A percentile compares a stretch with the other conserved stretches of the same genome.
Evolutionary conservation across 1,284 basidiomycete species (phyloP).

Genomic region (Ganoderma lingzhi): DNA sequence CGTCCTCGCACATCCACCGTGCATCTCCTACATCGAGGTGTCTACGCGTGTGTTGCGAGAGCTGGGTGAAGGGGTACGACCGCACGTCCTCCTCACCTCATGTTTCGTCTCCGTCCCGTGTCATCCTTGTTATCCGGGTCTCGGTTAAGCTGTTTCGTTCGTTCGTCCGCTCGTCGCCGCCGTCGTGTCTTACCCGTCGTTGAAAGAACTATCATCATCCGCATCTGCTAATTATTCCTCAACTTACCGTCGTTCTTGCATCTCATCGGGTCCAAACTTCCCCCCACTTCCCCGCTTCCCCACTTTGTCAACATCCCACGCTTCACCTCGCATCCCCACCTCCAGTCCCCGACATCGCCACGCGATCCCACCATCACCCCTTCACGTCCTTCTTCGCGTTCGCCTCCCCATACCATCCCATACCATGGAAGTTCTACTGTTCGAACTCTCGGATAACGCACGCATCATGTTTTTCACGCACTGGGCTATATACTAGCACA

Average conservation of each 20-base stretch:
- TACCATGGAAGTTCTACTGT: constrained; percentile 19
- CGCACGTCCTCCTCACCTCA: neutral
- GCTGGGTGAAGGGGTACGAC: neutral
- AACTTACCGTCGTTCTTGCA: constrained; percentile 23
- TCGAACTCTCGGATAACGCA: constrained; percentile 23
- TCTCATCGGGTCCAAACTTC: constrained; percentile 3
- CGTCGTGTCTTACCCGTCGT: constrained; percentile 16
- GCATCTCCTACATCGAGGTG: constrained; percentile 5
- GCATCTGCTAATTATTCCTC: constrained; percentile 34
- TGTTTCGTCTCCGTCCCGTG: constrained; percentile 7
- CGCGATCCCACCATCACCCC: constrained; percentile 7
- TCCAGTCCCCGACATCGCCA: neutral
- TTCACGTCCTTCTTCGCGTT: neutral
- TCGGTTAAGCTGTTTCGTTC: constrained; percentile 10
- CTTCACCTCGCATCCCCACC: neutral
- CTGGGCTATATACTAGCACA: constrained; percentile 28
- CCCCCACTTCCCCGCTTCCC: constrained; percentile 9
- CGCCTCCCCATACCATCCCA: constrained; percentile 11
- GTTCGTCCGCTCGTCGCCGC: constrained; percentile 14
- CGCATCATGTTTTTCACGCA: constrained; percentile 26
- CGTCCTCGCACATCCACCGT: constrained; percentile 9
- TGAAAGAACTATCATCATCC: constrained; percentile 33
- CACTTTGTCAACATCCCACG: neutral
- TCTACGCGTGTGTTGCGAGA: constrained; percentile 5
- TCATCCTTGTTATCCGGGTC: constrained; percentile 10